Base-by-base conservation (phyloP, 2,329 filamentous ascomycete species). In the Verticillium nonalfalfae region DNA sequence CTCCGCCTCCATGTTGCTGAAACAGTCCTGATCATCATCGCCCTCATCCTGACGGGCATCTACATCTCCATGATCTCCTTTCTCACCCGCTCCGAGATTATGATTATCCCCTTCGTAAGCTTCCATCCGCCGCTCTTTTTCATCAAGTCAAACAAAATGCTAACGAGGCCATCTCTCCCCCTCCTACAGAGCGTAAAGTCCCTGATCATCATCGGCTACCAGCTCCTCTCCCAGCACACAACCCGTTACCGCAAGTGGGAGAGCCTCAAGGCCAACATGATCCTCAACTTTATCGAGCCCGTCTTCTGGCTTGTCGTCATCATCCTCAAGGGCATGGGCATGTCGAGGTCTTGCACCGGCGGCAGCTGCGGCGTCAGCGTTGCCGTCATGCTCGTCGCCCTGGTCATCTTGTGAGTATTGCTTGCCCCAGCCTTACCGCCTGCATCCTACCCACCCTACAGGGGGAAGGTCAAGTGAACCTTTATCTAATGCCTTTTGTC, bases 261-360 rank as follows among this genome's bases (percentile, higher is more conserved):
- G 34, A 76, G 71, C 65, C 66, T 74, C 6, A 79, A 78, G 66
- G 76, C 76, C 5, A 72, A 77, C 65, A 64, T 69, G 4, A 75
- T 79, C 39, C 68, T 79, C 60, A 77, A 76, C 66, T 68, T 63
- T 56, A 66, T 79, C 15, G 77, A 80, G 63, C 64, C 75, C 14
- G 68, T 78, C 14, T 79, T 79, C 65, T 79, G 78, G 76, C 69
- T 69, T 55, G 70, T 66, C 0, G 68, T 72, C 1, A 57, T 68
- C 33, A 65, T 70, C 1, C 36, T 72, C n/a, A 62, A 63, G 34
- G 62, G 63, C 55, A 60, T 61, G 58, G 54, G 58, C 9, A 62
- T 60, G 1, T 56, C 57, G 13, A 56, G 57, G 26, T 15, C 38
- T 21, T 65, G 63, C 57, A 21, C 59, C 18, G 62, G 63, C 11